Conservation (phyloP, 2,329 filamentous ascomycete genomes). For the Decorospora gaudefroyi region DNA sequence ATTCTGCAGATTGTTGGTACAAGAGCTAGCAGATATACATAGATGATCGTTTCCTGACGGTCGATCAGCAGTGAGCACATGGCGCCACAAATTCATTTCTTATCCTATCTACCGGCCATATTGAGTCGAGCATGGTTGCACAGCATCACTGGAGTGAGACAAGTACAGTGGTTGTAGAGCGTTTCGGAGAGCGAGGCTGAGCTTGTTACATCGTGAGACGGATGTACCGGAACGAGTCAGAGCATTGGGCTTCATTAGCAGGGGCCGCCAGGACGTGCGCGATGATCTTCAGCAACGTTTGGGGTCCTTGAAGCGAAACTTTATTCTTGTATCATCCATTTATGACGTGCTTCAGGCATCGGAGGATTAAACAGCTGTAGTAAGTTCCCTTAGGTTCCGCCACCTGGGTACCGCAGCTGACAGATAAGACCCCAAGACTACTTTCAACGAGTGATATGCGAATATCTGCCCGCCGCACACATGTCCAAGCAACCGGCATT, state of each 20-base stretch:
- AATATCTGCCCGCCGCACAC: conserved; percentile 18
- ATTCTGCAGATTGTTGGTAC: not conserved
- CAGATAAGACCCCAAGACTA: conserved; percentile 22
- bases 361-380: conserved; percentile 4
- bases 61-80: conserved; percentile 7
- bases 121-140: not conserved
- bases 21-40: conserved; percentile 5
- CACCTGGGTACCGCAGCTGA: conserved; percentile 9
- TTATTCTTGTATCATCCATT: conserved; percentile 11
- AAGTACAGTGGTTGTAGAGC: not conserved
- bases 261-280: conserved; percentile 10
- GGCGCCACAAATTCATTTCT: conserved; percentile 7
- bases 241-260: conserved; percentile 13
- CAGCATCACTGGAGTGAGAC: conserved; percentile 3
- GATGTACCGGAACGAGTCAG: conserved; percentile 23
- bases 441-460: conserved; percentile 21
- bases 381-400: conserved; percentile 7
- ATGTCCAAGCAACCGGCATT: conserved; percentile 16
- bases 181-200: conserved; percentile 10
- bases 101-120: not conserved
- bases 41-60: conserved; percentile 8
- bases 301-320: conserved; percentile 14
- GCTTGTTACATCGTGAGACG: conserved; percentile 10
- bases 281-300: conserved; percentile 19
- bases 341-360: conserved; percentile 10